Base-by-base conservation (phyloP, 139 green algal genomes). In the Auxenochlorella pyrenoidosa region DNA sequence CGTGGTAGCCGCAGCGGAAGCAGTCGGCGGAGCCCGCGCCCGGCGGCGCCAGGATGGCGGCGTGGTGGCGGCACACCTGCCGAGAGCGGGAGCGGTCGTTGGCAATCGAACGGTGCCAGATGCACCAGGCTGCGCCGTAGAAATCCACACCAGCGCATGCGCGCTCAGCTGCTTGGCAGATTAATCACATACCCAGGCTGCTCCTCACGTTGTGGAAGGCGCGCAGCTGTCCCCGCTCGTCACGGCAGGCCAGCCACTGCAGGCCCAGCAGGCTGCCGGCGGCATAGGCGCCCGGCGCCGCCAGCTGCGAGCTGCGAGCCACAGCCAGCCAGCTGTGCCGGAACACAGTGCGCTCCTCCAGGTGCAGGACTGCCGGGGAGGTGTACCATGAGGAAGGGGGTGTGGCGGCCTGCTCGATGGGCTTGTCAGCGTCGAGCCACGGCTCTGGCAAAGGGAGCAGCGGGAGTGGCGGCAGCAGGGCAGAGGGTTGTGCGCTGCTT, bases 21-120 rank as follows among this genome's bases (percentile, higher is more conserved):
- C 59, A 58, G 24, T 85, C 38, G 26, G 82, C 72, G 26, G 63
- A 83, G 59, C 92, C 92, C 41, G 58, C 66, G n/a, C 87, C 75
- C 13, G 63, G 63, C 13, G 82, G 30, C 3, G 92, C 91, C 0
- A 95, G 90, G 8, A 90, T 87, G 34, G 91, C 91, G 24, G 91
- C 92, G 86, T 95, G 93, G 81, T 95, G 93, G 26, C 91, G 66
- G 87, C 93, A 95, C 30, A 94, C 91, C 91, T 94, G 88, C 51
- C 63, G 34, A 30, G 21, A 32, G 21, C 40, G 47, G 47, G 44
- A 36, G 16, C n/a, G n/a, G n/a, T n/a, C n/a, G n/a, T n/a, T n/a
- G n/a, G n/a, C n/a, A n/a, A n/a, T n/a, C n/a, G n/a, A n/a, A n/a
- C n/a, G n/a, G n/a, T n/a, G n/a, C n/a, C n/a, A n/a, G n/a, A n/a